Evolutionary conservation across 371 early-diverging fungal species (phyloP).

Genomic region (Mortierella sp.): DNA sequence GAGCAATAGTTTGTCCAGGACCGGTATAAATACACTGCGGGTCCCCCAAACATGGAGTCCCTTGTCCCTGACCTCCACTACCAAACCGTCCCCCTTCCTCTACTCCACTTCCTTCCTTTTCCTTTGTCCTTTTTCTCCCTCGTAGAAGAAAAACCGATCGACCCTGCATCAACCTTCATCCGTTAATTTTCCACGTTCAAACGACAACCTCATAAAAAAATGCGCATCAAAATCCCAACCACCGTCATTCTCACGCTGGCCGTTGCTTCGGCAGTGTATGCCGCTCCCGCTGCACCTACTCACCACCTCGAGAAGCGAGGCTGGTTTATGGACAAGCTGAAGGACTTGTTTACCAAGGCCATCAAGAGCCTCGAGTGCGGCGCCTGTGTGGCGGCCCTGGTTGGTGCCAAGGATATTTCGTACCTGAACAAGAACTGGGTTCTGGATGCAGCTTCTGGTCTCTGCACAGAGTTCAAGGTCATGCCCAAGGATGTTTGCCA

Average conservation of each 20-base stretch:
- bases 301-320: constrained; percentile 51
- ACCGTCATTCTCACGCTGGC: constrained; percentile 46
- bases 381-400: constrained; percentile 55
- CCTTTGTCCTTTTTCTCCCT: background rate
- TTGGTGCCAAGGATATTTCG: constrained; percentile 46
- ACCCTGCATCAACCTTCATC: background rate
- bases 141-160: background rate
- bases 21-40: constrained; percentile 31
- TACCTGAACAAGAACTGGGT: constrained; percentile 56
- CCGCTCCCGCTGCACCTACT: constrained; percentile 33
- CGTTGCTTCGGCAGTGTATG: constrained; percentile 45
- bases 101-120: background rate
- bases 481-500: constrained; percentile 54
- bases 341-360: constrained; percentile 43
- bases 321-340: constrained; percentile 38
- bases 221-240: constrained; percentile 45
- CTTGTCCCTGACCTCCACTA: constrained; percentile 47
- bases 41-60: background rate
- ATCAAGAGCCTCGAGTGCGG: constrained; percentile 51
- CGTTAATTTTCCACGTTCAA: background rate
- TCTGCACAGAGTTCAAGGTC: constrained; percentile 37
- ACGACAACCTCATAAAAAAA: background rate
- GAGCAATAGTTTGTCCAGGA: background rate
- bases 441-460: constrained; percentile 39
- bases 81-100: background rate